These are phyloP conservation scores for Pezicula carpinea DNA, from an alignment of 2,329 filamentous ascomycete species.

Conservation along the genomic window DNA sequence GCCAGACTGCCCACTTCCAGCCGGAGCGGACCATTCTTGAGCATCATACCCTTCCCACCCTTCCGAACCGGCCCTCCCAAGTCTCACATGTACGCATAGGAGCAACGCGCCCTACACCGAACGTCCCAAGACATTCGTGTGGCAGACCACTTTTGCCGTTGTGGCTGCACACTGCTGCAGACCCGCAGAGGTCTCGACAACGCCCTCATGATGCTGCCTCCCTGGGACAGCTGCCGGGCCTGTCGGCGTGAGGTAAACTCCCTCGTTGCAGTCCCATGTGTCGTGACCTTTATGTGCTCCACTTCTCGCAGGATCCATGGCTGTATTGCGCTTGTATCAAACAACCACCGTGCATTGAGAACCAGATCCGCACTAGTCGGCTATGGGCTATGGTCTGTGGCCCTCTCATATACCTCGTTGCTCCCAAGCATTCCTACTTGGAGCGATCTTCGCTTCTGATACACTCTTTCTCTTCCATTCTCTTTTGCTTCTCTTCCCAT, in stretches of 20 bases:
- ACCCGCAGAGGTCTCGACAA: neutral
- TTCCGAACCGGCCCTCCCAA: neutral
- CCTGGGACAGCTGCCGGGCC: neutral
- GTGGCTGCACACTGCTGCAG: slow-evolving; percentile 3
- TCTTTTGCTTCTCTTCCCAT: slow-evolving; percentile 17
- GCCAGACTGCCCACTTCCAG: neutral
- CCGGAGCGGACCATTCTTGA: neutral
- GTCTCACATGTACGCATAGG: slow-evolving; percentile 1
- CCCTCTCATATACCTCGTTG: neutral
- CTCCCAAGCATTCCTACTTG: neutral
- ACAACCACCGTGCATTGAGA: neutral
- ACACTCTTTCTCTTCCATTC: slow-evolving; percentile 15
- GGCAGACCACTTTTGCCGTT: slow-evolving; percentile 1
- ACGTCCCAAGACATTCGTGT: neutral
- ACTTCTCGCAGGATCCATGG: neutral
- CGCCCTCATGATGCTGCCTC: too few relatives aligned
- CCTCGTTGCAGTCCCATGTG: neutral
- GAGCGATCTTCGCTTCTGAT: slow-evolving; percentile 9
- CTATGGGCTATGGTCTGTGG: neutral
- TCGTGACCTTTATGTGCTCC: slow-evolving; percentile 3
- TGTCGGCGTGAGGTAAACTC: too few relatives aligned
- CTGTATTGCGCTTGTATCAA: slow-evolving; percentile 1
- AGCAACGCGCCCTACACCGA: neutral
- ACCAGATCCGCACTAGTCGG: neutral
- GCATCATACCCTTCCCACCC: neutral